Conservation (phyloP, 202 grass and related monocot genomes). For the Eragrostis tef region DNA sequence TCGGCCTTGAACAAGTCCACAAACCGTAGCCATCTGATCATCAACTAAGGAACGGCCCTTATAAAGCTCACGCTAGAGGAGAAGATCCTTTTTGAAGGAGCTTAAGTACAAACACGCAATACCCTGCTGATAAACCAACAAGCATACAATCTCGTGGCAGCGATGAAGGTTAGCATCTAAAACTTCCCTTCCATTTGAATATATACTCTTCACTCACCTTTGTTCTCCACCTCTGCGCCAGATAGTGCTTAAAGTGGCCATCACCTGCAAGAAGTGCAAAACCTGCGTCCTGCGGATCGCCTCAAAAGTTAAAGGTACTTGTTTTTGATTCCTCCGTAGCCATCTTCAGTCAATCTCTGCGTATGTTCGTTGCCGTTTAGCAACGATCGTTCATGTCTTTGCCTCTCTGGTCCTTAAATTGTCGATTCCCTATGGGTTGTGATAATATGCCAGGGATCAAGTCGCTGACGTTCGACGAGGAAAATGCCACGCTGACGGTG, state of each 20-base stretch:
- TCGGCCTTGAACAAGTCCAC: conserved; percentile 26
- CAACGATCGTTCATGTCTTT: not conserved
- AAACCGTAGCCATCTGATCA: not conserved
- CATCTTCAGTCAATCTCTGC: not conserved
- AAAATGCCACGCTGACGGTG: conserved; percentile 73
- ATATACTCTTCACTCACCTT: not conserved
- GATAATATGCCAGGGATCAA: conserved; percentile 52
- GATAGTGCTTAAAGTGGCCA: conserved; percentile 70
- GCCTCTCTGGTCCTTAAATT: not conserved
- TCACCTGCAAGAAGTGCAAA: conserved; percentile 65
- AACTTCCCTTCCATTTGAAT: not conserved
- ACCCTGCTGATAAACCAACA: not conserved
- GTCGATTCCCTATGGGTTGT: not conserved
- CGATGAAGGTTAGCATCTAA: conserved; percentile 53
- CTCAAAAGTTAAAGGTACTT: conserved; percentile 50
- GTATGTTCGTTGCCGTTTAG: not conserved
- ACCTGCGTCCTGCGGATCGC: conserved; percentile 53
- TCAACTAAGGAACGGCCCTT: not conserved
- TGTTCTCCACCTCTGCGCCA: conserved; percentile 27
- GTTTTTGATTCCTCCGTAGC: not conserved
- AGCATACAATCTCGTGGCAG: not conserved
- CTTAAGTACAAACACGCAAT: not conserved
- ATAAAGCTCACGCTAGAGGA: conserved; percentile 33
- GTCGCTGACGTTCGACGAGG: conserved; percentile 62
- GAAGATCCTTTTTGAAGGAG: conserved; percentile 29